These are phyloP conservation scores for Pseudogymnoascus sp. DNA, from an alignment of 2,329 filamentous ascomycete genomes.

Conservation along the genomic window DNA sequence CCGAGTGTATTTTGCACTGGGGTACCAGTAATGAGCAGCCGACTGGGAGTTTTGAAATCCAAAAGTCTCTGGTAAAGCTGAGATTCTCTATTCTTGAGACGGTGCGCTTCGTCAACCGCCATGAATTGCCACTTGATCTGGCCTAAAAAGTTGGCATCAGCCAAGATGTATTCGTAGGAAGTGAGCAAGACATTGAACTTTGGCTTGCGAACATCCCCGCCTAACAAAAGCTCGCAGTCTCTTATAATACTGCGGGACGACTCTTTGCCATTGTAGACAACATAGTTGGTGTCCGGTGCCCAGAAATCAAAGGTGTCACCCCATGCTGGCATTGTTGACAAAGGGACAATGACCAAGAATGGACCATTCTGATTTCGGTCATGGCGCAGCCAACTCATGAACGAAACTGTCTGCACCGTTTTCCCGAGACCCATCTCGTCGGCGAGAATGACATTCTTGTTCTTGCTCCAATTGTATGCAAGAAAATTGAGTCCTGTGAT, in stretches of 20 bases:
- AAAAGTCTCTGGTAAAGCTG: constrained; percentile 81
- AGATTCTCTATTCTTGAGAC: constrained; percentile 91
- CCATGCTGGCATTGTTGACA: constrained; percentile 97
- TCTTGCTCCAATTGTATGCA: constrained; percentile 88
- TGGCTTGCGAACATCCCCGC: constrained; percentile 76
- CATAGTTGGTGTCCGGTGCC: constrained; percentile 93
- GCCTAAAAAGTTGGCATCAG: constrained; percentile 73
- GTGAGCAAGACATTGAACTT: constrained; percentile 98
- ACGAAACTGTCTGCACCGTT: constrained; percentile 93
- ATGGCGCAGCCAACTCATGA: constrained; percentile 94
- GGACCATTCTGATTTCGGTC: constrained; percentile 84
- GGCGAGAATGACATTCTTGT: constrained; percentile 91
- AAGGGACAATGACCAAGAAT: constrained; percentile 91
- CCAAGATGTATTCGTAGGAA: constrained; percentile 92
- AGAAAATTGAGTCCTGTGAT: constrained; percentile 91
- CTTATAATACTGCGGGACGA: constrained; percentile 77
- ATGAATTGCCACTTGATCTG: constrained; percentile 97
- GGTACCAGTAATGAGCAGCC: constrained; percentile 90
- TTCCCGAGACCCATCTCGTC: constrained; percentile 99
- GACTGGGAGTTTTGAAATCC: constrained; percentile 79
- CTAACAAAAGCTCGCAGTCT: constrained; percentile 79
- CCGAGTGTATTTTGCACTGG: constrained; percentile 95
- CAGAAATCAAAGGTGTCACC: constrained; percentile 95
- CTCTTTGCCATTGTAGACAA: constrained; percentile 90
- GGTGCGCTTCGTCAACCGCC: constrained; percentile 92